Conservation (phyloP, 1,284 basidiomycete genomes). For the Leccinum ponderosum region DNA sequence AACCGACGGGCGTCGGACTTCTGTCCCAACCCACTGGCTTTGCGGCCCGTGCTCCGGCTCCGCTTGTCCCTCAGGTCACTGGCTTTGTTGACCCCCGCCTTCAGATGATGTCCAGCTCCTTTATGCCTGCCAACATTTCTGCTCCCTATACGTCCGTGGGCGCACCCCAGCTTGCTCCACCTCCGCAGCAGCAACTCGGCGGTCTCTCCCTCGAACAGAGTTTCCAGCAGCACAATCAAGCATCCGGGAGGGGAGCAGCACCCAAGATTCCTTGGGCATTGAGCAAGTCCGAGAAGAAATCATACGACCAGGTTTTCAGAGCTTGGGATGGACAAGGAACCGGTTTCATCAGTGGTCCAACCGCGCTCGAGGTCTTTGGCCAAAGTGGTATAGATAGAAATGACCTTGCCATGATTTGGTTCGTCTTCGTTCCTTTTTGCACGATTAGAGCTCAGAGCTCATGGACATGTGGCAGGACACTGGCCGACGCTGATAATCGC, state of each 20-base stretch:
- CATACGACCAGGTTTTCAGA: conserved; percentile 95
- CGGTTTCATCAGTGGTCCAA: conserved; percentile 87
- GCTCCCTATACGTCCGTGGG: conserved; percentile 63
- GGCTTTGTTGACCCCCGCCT: conserved; percentile 85
- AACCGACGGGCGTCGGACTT: conserved; percentile 22
- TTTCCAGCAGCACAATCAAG: conserved; percentile 80
- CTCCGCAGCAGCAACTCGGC: conserved; percentile 55
- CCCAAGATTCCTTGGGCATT: conserved; percentile 90
- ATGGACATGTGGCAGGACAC: conserved; percentile 57
- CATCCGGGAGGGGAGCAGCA: conserved; percentile 60
- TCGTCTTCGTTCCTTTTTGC: conserved; percentile 32
- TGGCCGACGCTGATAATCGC: conserved; percentile 88
- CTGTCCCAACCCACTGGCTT: conserved; percentile 43
- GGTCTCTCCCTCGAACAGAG: conserved; percentile 68
- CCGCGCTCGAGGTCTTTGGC: conserved; percentile 92
- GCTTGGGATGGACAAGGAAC: conserved; percentile 88
- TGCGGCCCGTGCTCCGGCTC: conserved; percentile 42
- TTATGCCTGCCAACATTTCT: conserved; percentile 76
- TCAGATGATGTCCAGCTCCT: conserved; percentile 82
- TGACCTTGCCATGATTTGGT: conserved; percentile 95
- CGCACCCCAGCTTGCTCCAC: conserved; percentile 63
- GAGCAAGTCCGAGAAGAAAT: conserved; percentile 92
- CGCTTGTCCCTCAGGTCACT: conserved; percentile 76
- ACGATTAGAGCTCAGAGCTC: background rate
- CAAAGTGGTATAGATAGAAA: conserved; percentile 90